Conservation (phyloP, 2,329 filamentous ascomycete genomes). For the Ophiostoma ips region DNA sequence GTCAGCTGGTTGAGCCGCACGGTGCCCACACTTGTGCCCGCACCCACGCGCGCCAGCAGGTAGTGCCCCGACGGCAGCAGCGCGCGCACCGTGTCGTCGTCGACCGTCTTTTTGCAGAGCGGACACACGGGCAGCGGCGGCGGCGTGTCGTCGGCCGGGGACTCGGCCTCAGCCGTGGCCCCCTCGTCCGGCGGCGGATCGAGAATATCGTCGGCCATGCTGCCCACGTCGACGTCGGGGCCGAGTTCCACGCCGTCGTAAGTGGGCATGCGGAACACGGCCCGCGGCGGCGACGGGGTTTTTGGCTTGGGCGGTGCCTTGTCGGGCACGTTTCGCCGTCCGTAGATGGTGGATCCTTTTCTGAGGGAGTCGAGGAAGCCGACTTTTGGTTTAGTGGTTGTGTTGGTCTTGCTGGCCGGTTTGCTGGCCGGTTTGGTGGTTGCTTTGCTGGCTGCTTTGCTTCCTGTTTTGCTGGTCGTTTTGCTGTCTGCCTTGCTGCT, state of each 20-base stretch:
- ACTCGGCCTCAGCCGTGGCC: not conserved
- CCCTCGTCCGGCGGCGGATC: not conserved
- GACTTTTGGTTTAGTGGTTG: not conserved
- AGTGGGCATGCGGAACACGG: slow-evolving; percentile 6
- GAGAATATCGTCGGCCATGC: not conserved
- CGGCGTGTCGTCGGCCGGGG: not conserved
- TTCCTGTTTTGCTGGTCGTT: too few relatives aligned
- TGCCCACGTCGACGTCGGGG: not conserved
- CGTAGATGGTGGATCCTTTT: not conserved
- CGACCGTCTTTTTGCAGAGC: slow-evolving; percentile 50
- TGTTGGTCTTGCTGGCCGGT: not conserved
- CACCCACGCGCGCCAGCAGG: not conserved
- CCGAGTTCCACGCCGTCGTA: not conserved
- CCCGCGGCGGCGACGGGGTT: not conserved
- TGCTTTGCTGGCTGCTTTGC: too few relatives aligned
- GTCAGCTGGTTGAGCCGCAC: slow-evolving; percentile 24
- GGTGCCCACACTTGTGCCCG: not conserved
- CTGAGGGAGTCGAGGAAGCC: too few relatives aligned
- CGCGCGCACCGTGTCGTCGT: slow-evolving; percentile 34
- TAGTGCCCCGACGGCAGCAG: slow-evolving; percentile 2
- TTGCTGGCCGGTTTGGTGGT: too few relatives aligned
- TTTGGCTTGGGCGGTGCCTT: not conserved
- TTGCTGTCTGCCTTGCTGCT: too few relatives aligned
- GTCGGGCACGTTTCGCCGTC: not conserved
- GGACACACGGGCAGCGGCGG: slow-evolving; percentile 35